These are phyloP conservation scores for Postia placenta DNA, from an alignment of 768 basidiomycete genomes.

Conservation along the genomic window DNA sequence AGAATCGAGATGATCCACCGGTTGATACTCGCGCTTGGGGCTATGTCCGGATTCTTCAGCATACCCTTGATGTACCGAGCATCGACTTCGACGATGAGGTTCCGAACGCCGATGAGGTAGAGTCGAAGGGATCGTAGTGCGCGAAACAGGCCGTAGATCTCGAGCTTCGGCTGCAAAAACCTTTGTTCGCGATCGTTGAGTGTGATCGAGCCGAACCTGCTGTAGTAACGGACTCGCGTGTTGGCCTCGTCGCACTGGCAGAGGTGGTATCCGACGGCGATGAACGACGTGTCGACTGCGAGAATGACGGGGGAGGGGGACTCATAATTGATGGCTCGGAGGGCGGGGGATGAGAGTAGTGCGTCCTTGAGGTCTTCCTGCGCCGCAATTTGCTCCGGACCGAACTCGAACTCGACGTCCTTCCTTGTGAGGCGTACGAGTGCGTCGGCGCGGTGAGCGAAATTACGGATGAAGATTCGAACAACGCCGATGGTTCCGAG, in stretches of 20 bases:
- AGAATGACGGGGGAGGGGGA: slow-evolving; percentile 13
- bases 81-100: slow-evolving; percentile 33
- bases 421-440: slow-evolving; percentile 17
- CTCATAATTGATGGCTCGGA: slow-evolving; percentile 19
- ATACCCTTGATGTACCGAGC: slow-evolving; percentile 34
- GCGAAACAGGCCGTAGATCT: slow-evolving; percentile 20
- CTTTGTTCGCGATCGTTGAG: slow-evolving; percentile 23
- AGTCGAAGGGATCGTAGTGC: slow-evolving; percentile 1
- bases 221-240: slow-evolving; percentile 15
- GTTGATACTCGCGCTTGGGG: slow-evolving; percentile 34
- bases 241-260: slow-evolving; percentile 17
- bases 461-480: slow-evolving; percentile 18
- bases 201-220: slow-evolving; percentile 32
- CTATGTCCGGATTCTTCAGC: slow-evolving; percentile 33
- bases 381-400: slow-evolving; percentile 6
- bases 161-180: slow-evolving; percentile 22
- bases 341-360: slow-evolving; percentile 9
- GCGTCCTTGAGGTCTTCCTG: slow-evolving; percentile 16
- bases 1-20: slow-evolving; percentile 37
- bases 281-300: slow-evolving; percentile 20
- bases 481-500: slow-evolving; percentile 19
- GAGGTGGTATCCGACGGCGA: slow-evolving; percentile 22
- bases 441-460: slow-evolving; percentile 13
- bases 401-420: slow-evolving; percentile 15
- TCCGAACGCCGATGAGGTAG: slow-evolving; percentile 9